Base-by-base conservation (phyloP, 1,284 basidiomycete species). In the Fistulinella cinereoalba region DNA sequence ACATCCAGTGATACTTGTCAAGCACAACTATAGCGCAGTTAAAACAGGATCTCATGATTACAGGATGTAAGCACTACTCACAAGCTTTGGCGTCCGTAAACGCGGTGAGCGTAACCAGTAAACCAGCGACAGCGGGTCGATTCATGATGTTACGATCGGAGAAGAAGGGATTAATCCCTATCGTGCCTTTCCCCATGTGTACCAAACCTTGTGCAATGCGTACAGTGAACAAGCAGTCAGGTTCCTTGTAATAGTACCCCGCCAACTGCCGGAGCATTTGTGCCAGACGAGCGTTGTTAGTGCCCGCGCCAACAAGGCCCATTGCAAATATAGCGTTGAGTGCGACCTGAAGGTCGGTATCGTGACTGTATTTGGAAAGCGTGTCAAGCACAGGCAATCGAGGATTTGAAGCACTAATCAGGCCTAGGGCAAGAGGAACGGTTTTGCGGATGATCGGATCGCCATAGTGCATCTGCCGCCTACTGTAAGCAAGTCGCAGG, bases 351-450 rank as follows among this genome's bases (percentile, higher is more conserved):
- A 98, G 84, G 69, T 99, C 97, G 62, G 89, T 95, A 75, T 99
- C 97, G 75, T 99, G 97, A 55, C 93, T 97, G 74, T 99, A 99
- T 68, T 97, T 97, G n/a, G 95, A 98, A 7, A 99, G 83, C 1
- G 94, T 98, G 69, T 99, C 97, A 56, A 99, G 84, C 53, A 99
- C 89, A 24, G 89, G 77, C n/a, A 98, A 79, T 69, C 92, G 89
- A 15, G 97, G 97, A 71, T 99, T 97, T 45, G 97, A 99, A 15
- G 93, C 85, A 65, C 88, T 93, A 64, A 98, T 82, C 44, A 99
- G 82, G 51, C 92, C 96, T 39, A 99, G 84, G 6, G 96, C 97
- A 6, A 99, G 83, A 15, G 97, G 97, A n/a, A 99, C 89, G 1
- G 89, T 77, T 74, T 91, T 90, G 28, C 97, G 86, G 59, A 99